Percentiles rank a stretch among this genome's conserved stretches.
Evolutionary conservation across 2,329 filamentous ascomycete genomes (phyloP).

Genomic region (Cyphellophora europaea): DNA sequence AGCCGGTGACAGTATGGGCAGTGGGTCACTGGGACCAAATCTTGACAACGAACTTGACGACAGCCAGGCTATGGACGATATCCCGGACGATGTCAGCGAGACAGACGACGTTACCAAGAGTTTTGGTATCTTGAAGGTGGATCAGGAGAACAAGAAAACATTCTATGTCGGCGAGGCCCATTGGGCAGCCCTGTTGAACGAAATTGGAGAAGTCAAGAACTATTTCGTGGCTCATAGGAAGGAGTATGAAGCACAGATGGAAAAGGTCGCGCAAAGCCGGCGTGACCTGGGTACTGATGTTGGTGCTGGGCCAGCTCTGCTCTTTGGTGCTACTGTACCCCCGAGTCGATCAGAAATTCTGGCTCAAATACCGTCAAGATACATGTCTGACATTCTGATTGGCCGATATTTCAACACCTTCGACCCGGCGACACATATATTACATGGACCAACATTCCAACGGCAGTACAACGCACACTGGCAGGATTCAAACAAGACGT

Average conservation of each 20-base stretch:
- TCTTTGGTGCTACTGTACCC: slow-evolving; percentile 63
- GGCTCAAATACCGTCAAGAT: slow-evolving; percentile 68
- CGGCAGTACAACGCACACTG: slow-evolving; percentile 57
- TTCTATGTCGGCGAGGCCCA: slow-evolving; percentile 76
- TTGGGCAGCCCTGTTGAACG: slow-evolving; percentile 70
- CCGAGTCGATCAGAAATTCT: slow-evolving; percentile 70
- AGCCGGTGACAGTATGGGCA: slow-evolving; percentile 27
- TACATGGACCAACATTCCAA: slow-evolving; percentile 79
- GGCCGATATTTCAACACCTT: slow-evolving; percentile 84
- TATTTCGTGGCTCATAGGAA: slow-evolving; percentile 83
- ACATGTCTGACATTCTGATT: slow-evolving; percentile 74
- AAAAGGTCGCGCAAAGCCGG: slow-evolving; percentile 63
- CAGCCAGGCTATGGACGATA: slow-evolving; percentile 36
- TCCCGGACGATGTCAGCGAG: slow-evolving; percentile 55
- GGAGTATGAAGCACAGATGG: slow-evolving; percentile 73
- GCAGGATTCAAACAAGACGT: slow-evolving; percentile 47
- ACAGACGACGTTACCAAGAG: slow-evolving; percentile 62
- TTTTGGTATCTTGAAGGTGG: slow-evolving; percentile 74
- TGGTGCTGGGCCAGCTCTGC: slow-evolving; percentile 61
- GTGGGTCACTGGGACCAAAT: slow-evolving; percentile 25
- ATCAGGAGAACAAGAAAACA: slow-evolving; percentile 63
- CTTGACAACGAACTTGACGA: slow-evolving; percentile 23
- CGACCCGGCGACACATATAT: slow-evolving; percentile 58
- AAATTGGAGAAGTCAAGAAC: slow-evolving; percentile 88
- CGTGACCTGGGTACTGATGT: slow-evolving; percentile 44